Percentiles rank a stretch among this genome's conserved stretches.
phyloP scores from a whole-genome alignment of 2,329 filamentous ascomycete species.

The Cladophialophora chaetospira region DNA sequence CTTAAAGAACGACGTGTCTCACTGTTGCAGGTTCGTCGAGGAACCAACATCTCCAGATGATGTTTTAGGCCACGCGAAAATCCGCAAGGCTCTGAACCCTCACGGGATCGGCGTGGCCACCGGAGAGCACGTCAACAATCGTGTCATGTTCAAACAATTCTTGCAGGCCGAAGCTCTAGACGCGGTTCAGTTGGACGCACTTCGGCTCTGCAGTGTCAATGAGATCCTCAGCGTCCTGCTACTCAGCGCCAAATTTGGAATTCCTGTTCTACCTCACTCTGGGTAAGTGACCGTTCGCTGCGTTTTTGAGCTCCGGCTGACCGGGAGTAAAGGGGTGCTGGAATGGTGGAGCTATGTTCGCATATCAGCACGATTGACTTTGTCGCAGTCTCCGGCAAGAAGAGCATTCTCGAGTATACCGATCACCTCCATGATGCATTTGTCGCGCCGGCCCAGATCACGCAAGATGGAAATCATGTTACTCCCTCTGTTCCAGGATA shows the following conservation, averaged over 20 bases:
- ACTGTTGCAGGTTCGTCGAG: constrained; percentile 22
- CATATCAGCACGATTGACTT: constrained; percentile 67
- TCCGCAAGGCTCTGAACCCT: constrained; percentile 25
- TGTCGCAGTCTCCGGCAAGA: constrained; percentile 78
- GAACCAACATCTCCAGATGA: constrained; percentile 24
- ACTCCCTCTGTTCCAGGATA: constrained; percentile 83
- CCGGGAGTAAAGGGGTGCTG: constrained; percentile 38
- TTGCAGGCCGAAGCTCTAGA: constrained; percentile 26
- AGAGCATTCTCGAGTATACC: constrained; percentile 83
- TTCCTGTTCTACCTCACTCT: constrained; percentile 85
- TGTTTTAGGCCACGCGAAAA: constrained; percentile 26
- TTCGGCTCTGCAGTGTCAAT: constrained; percentile 25
- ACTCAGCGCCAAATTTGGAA: constrained; percentile 68
- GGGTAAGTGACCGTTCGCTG: constrained; percentile 64
- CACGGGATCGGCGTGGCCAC: constrained; percentile 29
- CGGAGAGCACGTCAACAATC: constrained; percentile 26
- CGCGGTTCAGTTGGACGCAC: constrained; percentile 23
- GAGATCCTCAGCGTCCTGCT: constrained; percentile 77
- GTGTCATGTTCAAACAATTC: constrained; percentile 30
- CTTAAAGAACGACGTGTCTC: too few relatives aligned
- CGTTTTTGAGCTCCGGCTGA: neutral
- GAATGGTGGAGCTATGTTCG: constrained; percentile 65
- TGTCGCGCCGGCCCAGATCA: constrained; percentile 65
- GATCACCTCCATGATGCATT: constrained; percentile 71
- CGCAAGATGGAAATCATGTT: constrained; percentile 79